Evolutionary conservation across 257 asterid species (phyloP).

Genomic region (Misopates orontium): DNA sequence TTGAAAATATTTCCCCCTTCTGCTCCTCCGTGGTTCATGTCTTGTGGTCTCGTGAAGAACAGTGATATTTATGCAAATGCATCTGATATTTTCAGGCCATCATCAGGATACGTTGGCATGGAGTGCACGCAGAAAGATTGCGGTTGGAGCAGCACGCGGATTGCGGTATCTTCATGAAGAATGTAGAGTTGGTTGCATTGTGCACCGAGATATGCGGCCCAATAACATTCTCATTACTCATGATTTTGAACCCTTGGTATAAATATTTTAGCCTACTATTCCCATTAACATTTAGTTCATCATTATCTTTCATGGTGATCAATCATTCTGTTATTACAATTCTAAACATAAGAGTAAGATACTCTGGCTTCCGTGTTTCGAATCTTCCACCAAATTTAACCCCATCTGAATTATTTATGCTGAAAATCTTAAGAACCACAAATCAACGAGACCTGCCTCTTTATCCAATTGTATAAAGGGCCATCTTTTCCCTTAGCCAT

Average conservation of each 20-base stretch:
- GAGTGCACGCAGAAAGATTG: conserved; percentile 87
- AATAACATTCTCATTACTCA: conserved; percentile 95
- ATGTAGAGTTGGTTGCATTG: conserved; percentile 98
- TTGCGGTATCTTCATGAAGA: conserved; percentile 95
- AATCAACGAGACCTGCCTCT: no score
- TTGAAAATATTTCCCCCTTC: background rate
- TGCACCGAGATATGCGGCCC: conserved; percentile 96
- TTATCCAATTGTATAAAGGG: no score
- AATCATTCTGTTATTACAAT: no score
- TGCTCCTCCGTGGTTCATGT: background rate
- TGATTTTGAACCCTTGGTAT: conserved; percentile 96
- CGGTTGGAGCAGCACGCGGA: conserved; percentile 98
- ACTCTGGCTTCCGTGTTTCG: no score
- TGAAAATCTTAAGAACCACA: no score
- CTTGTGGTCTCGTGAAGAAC: background rate
- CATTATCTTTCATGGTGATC: no score
- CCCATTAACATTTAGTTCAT: background rate
- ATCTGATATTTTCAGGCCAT: conserved; percentile 49
- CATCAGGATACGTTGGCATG: conserved; percentile 61
- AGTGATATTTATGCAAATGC: conserved; percentile 10
- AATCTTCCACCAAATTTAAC: no score
- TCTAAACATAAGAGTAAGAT: no score
- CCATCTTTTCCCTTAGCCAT: no score
- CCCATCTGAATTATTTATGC: no score
- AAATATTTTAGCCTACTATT: conserved; percentile 14